Evolutionary conservation across 208 protist species (phyloP), one percentile per base, ranked within the genome.

Genomic region (Giardia muris): DNA sequence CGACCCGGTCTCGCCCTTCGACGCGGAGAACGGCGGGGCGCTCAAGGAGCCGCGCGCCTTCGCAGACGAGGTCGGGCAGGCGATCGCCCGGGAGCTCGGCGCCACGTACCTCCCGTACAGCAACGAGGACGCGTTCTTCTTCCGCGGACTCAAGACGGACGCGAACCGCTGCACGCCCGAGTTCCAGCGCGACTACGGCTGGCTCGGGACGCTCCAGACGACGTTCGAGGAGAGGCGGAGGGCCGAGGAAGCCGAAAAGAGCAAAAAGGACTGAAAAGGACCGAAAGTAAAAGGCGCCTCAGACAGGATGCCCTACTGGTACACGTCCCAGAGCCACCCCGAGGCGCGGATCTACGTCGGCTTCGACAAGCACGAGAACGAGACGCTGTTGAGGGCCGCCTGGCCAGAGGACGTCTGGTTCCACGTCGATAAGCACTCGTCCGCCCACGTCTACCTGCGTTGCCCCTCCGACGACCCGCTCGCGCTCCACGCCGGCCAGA

Each of bases 301-400:
- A n/a, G n/a, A n/a, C n/a, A 76, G 30, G 30, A 89, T 89, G 86
- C 86, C 86, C 4, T 89, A 45, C 86, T 43, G 86, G 4, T 89
- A 46, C 42, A 89, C 1, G 1, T 90, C 87, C n/a, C 1, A 45
- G 86, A 89, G 42, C 1, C 44, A 3, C 45, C 2, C 87, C 43
- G 2, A 90, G 43, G 45, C 48, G 2, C 2, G 2, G 1, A 90
- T 94, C 22, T 94, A 94, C 43, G 93, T 94, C 46, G 94, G 94
- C 0, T 91, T 90, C 46, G 94, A 94, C 86, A 94, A 94, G 91
- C 93, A 93, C 67, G 94, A 94, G 89, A 94, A 94, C 87, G 94
- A 94, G 76, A 46, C 93, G 39, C 47, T 94, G 10, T 94, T 94
- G 4, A 90, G 42, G 30, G 92, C 94, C 92, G 93, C 92, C n/a